Conservation (phyloP, 164 flowering plant species). For the Chimonanthus praecox region DNA sequence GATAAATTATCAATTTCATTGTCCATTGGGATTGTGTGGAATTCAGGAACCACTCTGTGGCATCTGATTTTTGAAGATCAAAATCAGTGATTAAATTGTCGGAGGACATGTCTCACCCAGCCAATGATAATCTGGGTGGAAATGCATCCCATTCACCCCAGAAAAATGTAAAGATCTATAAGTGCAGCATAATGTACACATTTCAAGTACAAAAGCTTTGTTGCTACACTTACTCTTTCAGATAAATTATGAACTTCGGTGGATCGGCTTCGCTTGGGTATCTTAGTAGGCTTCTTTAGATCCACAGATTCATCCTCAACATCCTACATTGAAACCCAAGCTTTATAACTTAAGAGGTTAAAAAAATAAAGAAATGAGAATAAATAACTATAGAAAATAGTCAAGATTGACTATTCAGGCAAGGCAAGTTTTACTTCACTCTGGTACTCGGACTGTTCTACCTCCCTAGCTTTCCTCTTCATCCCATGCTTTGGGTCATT, state of each 20-base stretch:
- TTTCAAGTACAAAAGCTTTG: neutral
- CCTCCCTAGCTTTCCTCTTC: constrained; percentile 58
- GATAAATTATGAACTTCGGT: constrained; percentile 98
- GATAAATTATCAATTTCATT: neutral
- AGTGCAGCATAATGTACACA: neutral
- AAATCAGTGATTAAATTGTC: neutral
- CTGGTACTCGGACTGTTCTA: constrained; percentile 58
- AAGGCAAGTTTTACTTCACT: constrained; percentile 47
- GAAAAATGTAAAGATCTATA: neutral
- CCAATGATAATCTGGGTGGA: neutral
- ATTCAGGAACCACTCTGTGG: constrained; percentile 1
- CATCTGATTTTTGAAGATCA: neutral
- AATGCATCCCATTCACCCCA: neutral
- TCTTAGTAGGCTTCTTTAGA: constrained; percentile 33
- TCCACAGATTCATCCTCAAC: constrained; percentile 73
- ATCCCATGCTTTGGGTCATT: constrained; percentile 34
- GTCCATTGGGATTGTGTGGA: neutral
- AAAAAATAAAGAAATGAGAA: neutral
- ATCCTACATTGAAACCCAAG: constrained; percentile 44
- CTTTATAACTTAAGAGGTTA: neutral
- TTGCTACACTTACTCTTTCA: constrained; percentile 69
- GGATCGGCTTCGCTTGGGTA: constrained; percentile 80
- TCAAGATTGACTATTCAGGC: neutral
- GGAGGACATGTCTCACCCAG: neutral
- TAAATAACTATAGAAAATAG: neutral